Conservation (phyloP, 805 yeast genomes). For the Metschnikowia henanensis region DNA sequence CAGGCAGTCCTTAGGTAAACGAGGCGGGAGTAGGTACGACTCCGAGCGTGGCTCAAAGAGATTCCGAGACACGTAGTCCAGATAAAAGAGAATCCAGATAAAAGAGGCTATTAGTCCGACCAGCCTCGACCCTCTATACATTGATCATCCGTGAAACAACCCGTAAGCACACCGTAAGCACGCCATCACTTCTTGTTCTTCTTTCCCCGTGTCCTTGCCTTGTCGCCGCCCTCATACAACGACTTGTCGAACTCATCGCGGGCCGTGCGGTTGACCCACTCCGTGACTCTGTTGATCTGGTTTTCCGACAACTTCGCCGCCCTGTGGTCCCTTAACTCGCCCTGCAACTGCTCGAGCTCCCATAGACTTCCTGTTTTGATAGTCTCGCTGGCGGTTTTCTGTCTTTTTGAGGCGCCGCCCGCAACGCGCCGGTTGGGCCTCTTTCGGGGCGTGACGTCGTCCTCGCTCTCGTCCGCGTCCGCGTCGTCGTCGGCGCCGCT, state of each 20-base stretch:
- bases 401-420: constrained; percentile 36
- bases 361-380: constrained; percentile 27
- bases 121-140: no score
- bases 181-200: constrained; percentile 18
- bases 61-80: constrained; percentile 7
- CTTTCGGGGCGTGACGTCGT: constrained; percentile 28
- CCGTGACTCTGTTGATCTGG: constrained; percentile 47
- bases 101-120: no score
- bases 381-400: constrained; percentile 34
- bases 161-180: neutral
- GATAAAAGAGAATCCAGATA: no score
- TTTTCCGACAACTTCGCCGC: constrained; percentile 36
- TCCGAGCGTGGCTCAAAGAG: constrained; percentile 13
- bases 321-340: constrained; percentile 32
- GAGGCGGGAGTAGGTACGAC: constrained; percentile 6
- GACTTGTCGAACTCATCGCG: constrained; percentile 49
- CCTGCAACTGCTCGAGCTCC: constrained; percentile 25
- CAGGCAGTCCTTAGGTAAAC: constrained; percentile 17
- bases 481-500: constrained; percentile 12
- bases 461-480: constrained; percentile 29
- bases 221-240: constrained; percentile 57
- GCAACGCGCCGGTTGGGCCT: constrained; percentile 30
- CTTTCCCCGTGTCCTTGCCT: constrained; percentile 21
- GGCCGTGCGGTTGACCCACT: constrained; percentile 65
- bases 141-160: no score